These are phyloP conservation scores for Metschnikowia henanensis DNA, from an alignment of 805 yeast species.

Conservation along the genomic window DNA sequence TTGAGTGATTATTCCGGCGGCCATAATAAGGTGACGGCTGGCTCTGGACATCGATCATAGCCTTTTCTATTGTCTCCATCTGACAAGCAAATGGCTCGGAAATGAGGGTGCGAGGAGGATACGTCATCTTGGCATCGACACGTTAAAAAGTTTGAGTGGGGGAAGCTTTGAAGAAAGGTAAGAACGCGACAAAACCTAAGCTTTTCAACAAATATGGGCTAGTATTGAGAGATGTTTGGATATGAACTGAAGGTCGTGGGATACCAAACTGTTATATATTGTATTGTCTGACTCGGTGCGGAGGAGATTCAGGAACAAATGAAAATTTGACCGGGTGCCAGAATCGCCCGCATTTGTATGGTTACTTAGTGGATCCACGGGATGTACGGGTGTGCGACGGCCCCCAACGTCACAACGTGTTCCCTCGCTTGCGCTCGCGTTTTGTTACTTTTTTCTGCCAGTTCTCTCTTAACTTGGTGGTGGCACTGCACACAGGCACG, in stretches of 20 bases:
- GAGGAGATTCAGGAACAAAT: background rate
- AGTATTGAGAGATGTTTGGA: too few relatives aligned
- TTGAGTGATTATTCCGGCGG: constrained; percentile 15
- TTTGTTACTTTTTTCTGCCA: background rate
- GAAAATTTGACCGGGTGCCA: constrained; percentile 6
- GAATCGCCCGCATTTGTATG: constrained; percentile 6
- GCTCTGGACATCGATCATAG: constrained; percentile 32
- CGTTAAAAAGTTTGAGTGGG: too few relatives aligned
- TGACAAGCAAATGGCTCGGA: constrained; percentile 37
- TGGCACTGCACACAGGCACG: background rate
- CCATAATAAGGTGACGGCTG: constrained; percentile 28
- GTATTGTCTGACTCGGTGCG: background rate
- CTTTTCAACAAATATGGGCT: too few relatives aligned
- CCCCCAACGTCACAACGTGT: constrained; percentile 1
- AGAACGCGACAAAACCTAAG: too few relatives aligned
- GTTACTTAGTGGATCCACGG: background rate
- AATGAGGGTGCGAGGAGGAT: constrained; percentile 26
- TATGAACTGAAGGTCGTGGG: background rate
- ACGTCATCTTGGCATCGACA: constrained; percentile 5
- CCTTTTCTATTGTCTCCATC: constrained; percentile 31
- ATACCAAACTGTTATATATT: background rate
- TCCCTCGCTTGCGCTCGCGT: background rate
- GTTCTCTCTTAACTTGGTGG: background rate
- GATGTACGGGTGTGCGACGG: constrained; percentile 12
- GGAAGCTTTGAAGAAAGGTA: background rate